A percentile compares a stretch with the other conserved stretches of the same genome.
These are phyloP conservation scores for Hypoxylon fragiforme DNA, from an alignment of 495 filamentous ascomycete genomes.

Conservation along the genomic window DNA sequence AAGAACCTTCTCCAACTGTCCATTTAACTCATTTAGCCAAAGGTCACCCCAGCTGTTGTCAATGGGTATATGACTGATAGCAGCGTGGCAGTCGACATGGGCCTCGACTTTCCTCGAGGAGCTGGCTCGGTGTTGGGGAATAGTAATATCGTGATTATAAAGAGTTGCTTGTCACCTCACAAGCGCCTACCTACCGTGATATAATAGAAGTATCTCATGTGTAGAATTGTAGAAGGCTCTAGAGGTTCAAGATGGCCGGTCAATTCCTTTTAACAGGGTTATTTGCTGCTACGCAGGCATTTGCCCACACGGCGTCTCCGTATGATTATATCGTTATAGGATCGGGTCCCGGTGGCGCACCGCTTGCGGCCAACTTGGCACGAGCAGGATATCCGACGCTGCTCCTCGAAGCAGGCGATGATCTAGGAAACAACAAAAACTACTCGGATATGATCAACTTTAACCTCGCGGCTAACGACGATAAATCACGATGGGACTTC, in stretches of 20 bases:
- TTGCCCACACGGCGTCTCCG: conserved; percentile 26
- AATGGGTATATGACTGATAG: conserved; percentile 3
- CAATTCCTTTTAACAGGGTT: conserved; percentile 30
- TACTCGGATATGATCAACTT: conserved; percentile 46
- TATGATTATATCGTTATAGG: conserved; percentile 73
- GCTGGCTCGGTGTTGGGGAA: neutral
- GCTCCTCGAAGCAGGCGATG: conserved; percentile 66
- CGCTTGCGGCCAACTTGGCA: conserved; percentile 63
- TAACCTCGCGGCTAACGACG: conserved; percentile 50
- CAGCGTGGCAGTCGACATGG: conserved; percentile 10
- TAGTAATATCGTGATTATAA: conserved; percentile 12
- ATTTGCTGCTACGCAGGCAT: conserved; percentile 32
- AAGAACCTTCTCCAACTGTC: conserved; percentile 26
- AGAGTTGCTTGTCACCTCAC: conserved; percentile 1
- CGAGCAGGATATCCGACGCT: conserved; percentile 62
- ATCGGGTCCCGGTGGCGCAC: conserved; percentile 66
- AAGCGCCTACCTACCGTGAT: neutral
- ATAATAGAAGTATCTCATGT: neutral
- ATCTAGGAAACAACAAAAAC: conserved; percentile 56
- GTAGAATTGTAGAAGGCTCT: neutral
- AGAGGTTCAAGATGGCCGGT: conserved; percentile 14
- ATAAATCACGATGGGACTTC: conserved; percentile 55
- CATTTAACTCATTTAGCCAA: conserved; percentile 41
- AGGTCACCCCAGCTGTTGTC: conserved; percentile 3
- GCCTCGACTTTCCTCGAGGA: conserved; percentile 10